phyloP scores from a whole-genome alignment of 202 grass and related monocot genomes.

The Brachypodium distachyon region DNA sequence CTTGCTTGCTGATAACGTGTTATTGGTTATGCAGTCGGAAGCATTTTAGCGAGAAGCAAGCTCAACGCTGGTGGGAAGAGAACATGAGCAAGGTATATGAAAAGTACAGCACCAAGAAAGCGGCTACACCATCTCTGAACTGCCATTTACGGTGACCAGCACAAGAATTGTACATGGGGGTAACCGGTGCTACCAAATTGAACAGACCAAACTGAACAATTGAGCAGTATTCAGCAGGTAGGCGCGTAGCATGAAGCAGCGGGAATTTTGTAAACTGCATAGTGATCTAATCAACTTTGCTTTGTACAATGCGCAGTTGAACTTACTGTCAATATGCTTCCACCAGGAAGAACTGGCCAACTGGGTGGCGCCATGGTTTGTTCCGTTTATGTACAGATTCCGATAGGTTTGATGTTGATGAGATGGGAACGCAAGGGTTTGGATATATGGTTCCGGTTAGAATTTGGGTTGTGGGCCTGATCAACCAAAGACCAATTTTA shows the following conservation, averaged over 20 bases:
- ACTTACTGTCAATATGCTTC: slow-evolving; percentile 5
- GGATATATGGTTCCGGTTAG: too few relatives aligned
- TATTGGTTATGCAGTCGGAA: slow-evolving; percentile 50
- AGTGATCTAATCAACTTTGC: not conserved
- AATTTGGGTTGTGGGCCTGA: too few relatives aligned
- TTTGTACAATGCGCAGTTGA: not conserved
- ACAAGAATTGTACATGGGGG: slow-evolving; percentile 17
- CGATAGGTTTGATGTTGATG: not conserved
- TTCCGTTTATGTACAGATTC: not conserved
- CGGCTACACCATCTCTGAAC: not conserved
- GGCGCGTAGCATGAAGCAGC: not conserved
- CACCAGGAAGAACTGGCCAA: not conserved
- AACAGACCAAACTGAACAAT: not conserved
- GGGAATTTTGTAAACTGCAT: not conserved
- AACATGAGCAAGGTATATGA: slow-evolving; percentile 47
- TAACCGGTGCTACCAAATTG: not conserved
- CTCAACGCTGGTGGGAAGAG: slow-evolving; percentile 76
- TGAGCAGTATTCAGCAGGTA: not conserved
- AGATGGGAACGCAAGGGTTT: too few relatives aligned
- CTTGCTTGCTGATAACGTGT: slow-evolving; percentile 1
- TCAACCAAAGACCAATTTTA: too few relatives aligned
- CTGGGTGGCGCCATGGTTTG: not conserved
- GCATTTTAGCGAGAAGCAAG: slow-evolving; percentile 76
- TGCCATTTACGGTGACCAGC: not conserved
- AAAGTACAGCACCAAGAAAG: slow-evolving; percentile 32